Base-by-base conservation (phyloP, 2,329 filamentous ascomycete genomes). In the Pseudonectria foliicola region DNA sequence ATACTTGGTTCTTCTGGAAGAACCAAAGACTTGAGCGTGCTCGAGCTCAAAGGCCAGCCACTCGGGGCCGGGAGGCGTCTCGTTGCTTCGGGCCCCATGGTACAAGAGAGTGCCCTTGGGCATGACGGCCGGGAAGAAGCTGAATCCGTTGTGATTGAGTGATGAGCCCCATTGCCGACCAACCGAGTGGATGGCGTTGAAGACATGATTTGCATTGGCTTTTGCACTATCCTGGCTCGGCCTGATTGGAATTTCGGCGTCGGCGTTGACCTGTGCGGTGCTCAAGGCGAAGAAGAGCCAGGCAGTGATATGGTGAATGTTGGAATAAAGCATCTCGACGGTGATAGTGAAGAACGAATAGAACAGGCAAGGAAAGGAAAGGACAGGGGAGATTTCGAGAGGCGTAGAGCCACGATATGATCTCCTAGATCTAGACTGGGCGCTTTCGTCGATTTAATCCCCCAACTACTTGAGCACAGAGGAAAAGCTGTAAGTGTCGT, bases 31-130 rank as follows among this genome's bases (percentile, higher is more conserved):
- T 44, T 82, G 66, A 1, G 82, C 79, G 56, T 88, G 84, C 48
- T 88, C 82, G 4, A 81, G 71, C 54, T 88, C 83, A 50, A 87
- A 88, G 0, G 84, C 83, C 2, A 88, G 64, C 82, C 83, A 87
- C 48, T 87, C 78, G 3, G 68, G 71, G 0, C 67, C 70, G 3
- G 59, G 55, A 0, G 83, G 68, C 0, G 67, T 62, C 2, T 68
- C 56, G 1, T 62, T 45, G 1, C 50, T 54, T 7, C 45, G 45
- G 0, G 68, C 70, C 10, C 84, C 83, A 51, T 88, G 83, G 48
- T 86, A 85, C 8, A 87, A 56, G 25, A 79, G 61, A 0, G 77
- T 81, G 3, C 77, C 80, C 13, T 65, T 62, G 0, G 82, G 81
- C 1, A 88, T 69, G 0, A 68, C 71, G 1, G 73, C 81, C 0